Evolutionary conservation across 768 basidiomycete species (phyloP).

Genomic region (Phanerodontia chrysosporium): DNA sequence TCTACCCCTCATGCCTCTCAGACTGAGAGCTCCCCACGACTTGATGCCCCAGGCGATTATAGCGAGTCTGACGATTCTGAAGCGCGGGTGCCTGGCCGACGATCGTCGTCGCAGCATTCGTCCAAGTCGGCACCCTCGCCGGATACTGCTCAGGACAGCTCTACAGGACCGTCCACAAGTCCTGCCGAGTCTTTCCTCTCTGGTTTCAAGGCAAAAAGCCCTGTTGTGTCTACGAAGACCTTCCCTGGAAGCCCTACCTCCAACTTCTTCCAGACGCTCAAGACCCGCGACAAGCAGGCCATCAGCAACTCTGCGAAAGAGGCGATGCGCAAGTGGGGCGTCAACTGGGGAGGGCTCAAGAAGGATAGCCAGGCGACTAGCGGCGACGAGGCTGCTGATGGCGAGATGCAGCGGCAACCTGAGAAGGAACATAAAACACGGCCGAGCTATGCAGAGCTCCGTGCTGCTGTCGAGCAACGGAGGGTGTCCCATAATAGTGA

Average conservation of each 20-base stretch:
- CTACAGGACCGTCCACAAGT: constrained; percentile 19
- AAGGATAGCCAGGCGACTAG: constrained; percentile 36
- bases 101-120: constrained; percentile 45
- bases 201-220: constrained; percentile 17
- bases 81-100: constrained; percentile 13
- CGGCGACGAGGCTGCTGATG: constrained; percentile 26
- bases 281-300: constrained; percentile 85
- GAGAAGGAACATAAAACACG: constrained; percentile 37
- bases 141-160: constrained; percentile 28
- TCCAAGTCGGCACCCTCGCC: constrained; percentile 31
- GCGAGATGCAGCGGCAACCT: constrained; percentile 20
- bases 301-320: constrained; percentile 83
- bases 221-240: constrained; percentile 10
- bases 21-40: neutral
- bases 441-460: constrained; percentile 68
- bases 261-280: constrained; percentile 76
- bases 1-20: constrained; percentile 5
- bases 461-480: constrained; percentile 71
- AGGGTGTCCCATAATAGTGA: constrained; percentile 21
- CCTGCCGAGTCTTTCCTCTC: constrained; percentile 29
- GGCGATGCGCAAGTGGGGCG: constrained; percentile 89
- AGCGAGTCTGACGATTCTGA: neutral
- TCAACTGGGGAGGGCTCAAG: constrained; percentile 67
- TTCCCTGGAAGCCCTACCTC: constrained; percentile 44
- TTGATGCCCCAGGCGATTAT: neutral